Conservation (phyloP, 805 yeast genomes). For the Barnettozyma pratensis region DNA sequence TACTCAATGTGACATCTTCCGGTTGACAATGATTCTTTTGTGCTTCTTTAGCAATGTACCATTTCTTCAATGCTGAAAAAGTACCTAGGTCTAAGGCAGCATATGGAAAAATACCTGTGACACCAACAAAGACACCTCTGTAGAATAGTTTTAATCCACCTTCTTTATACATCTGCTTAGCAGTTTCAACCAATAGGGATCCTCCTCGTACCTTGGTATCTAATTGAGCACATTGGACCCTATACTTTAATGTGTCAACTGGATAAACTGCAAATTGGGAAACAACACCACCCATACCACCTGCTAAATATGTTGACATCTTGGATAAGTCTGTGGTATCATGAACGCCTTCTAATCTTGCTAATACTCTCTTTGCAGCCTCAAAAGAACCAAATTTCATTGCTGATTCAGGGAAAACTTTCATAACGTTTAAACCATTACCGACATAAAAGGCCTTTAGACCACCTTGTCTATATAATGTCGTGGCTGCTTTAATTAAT, state of each 20-base stretch:
- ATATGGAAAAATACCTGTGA: slow-evolving; percentile 93
- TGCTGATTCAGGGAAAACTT: slow-evolving; percentile 95
- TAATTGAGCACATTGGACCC: slow-evolving; percentile 88
- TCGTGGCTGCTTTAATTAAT: slow-evolving; percentile 69
- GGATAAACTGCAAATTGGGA: slow-evolving; percentile 94
- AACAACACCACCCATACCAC: slow-evolving; percentile 94
- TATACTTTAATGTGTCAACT: slow-evolving; percentile 87
- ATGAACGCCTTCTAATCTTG: slow-evolving; percentile 68
- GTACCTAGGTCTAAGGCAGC: slow-evolving; percentile 96
- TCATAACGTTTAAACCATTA: slow-evolving; percentile 86
- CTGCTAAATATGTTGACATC: slow-evolving; percentile 80
- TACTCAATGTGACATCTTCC: slow-evolving; percentile 71
- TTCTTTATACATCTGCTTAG: slow-evolving; percentile 68
- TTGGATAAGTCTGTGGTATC: slow-evolving; percentile 69
- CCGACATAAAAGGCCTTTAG: slow-evolving; percentile 87
- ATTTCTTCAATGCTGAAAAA: slow-evolving; percentile 76
- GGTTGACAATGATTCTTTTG: slow-evolving; percentile 41
- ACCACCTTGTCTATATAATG: slow-evolving; percentile 87
- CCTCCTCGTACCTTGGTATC: slow-evolving; percentile 59
- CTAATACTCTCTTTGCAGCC: slow-evolving; percentile 69
- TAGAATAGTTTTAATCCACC: slow-evolving; percentile 81
- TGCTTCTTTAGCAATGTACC: slow-evolving; percentile 66
- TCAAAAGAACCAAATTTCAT: slow-evolving; percentile 97
- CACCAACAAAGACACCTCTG: slow-evolving; percentile 86
- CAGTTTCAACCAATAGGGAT: slow-evolving; percentile 57